Conservation (phyloP, 139 green algal species). For the Chlorella sp. region DNA sequence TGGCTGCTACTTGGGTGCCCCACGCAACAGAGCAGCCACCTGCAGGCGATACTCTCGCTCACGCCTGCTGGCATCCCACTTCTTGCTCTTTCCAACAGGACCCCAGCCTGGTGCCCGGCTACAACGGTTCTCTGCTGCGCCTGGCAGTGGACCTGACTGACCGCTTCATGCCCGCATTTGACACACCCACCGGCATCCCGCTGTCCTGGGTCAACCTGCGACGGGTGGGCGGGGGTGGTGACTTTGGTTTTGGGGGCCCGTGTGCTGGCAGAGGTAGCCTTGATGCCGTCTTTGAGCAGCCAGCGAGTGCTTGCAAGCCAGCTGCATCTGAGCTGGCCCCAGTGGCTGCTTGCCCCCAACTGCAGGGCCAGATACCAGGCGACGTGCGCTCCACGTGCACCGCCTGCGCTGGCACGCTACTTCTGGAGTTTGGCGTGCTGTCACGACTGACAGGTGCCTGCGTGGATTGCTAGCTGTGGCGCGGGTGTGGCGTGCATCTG, state of each 20-base stretch:
- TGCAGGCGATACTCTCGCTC: too few species aligned
- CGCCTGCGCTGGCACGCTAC: conserved; percentile 87
- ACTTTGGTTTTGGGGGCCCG: too few species aligned
- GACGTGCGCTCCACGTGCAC: conserved; percentile 82
- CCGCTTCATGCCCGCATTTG: conserved; percentile 85
- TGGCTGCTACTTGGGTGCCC: too few species aligned
- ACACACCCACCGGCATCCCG: conserved; percentile 81
- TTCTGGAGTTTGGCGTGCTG: conserved; percentile 90
- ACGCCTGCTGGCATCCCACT: neutral
- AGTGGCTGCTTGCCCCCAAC: too few species aligned
- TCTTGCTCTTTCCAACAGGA: neutral
- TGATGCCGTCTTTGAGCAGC: too few species aligned
- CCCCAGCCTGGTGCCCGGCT: conserved; percentile 39
- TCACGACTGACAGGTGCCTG: conserved; percentile 61
- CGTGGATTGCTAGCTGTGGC: neutral
- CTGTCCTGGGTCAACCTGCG: conserved; percentile 79
- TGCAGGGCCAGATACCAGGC: conserved; percentile 51
- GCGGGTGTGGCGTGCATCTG: too few species aligned
- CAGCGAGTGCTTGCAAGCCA: too few species aligned
- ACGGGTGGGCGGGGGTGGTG: too few species aligned
- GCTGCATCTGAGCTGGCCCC: too few species aligned
- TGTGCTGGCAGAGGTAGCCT: too few species aligned
- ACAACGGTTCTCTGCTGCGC: conserved; percentile 69
- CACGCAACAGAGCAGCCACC: too few species aligned
- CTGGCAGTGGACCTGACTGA: conserved; percentile 74